These are phyloP conservation scores for Schrenkiella parvula DNA, from an alignment of 345 rosid genomes.

Conservation along the genomic window DNA sequence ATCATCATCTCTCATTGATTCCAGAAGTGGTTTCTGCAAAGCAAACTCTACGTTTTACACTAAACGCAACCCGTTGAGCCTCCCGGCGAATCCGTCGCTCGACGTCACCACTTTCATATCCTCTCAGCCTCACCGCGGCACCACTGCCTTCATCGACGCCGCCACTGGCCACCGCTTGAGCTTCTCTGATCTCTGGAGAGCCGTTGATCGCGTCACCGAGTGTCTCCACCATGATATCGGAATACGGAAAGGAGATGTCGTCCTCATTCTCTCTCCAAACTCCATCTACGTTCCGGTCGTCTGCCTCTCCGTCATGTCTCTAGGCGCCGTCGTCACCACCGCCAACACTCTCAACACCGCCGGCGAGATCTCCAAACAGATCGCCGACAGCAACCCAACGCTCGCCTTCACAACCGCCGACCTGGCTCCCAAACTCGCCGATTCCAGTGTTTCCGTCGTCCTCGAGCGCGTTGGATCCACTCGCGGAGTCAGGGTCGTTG, in stretches of 20 bases:
- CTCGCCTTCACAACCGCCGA: conserved; percentile 55
- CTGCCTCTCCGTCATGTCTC: conserved; percentile 76
- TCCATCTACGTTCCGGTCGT: conserved; percentile 69
- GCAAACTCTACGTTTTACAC: conserved; percentile 57
- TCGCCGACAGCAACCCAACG: conserved; percentile 51
- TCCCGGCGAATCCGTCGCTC: conserved; percentile 45
- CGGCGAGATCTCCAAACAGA: conserved; percentile 61
- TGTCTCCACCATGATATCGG: conserved; percentile 52
- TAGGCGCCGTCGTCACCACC: conserved; percentile 84
- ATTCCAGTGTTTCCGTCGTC: conserved; percentile 36
- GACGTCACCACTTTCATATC: conserved; percentile 80
- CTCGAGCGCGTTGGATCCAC: conserved; percentile 27
- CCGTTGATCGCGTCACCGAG: conserved; percentile 58
- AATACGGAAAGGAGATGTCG: conserved; percentile 59
- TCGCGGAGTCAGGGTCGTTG: conserved; percentile 30
- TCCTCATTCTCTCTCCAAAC: conserved; percentile 77
- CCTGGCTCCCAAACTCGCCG: conserved; percentile 54
- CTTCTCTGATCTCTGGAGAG: conserved; percentile 64
- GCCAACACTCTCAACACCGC: conserved; percentile 81
- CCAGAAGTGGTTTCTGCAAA: conserved; percentile 56
- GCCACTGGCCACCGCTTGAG: conserved; percentile 51
- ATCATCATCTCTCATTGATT: conserved; percentile 17
- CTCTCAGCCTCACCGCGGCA: conserved; percentile 62
- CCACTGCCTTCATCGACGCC: conserved; percentile 73
- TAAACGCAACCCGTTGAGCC: conserved; percentile 49